A percentile compares a stretch with the other conserved stretches of the same genome.
phyloP scores from a whole-genome alignment of 1,284 basidiomycete species.

The Inonotus hispidus region DNA sequence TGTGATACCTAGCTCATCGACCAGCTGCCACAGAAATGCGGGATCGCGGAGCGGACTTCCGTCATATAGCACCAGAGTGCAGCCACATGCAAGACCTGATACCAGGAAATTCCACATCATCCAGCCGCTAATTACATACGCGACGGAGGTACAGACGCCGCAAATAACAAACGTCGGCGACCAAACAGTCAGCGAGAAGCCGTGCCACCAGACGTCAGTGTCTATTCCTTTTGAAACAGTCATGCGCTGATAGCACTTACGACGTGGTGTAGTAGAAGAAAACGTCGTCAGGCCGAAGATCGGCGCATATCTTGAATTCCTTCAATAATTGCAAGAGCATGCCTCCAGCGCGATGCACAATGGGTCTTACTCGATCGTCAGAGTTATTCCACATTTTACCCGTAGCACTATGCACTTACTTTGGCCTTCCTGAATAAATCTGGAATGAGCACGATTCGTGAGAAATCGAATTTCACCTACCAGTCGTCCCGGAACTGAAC shows the following conservation, averaged over 20 bases:
- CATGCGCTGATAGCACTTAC: conserved; percentile 46
- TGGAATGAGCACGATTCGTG: neutral
- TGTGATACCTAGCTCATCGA: conserved; percentile 69
- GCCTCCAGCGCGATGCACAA: conserved; percentile 82
- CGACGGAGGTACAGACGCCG: neutral
- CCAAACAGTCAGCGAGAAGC: too few relatives aligned
- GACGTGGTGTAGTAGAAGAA: conserved; percentile 89
- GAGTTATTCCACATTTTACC: neutral
- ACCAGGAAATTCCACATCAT: conserved; percentile 87
- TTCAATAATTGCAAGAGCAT: conserved; percentile 83
- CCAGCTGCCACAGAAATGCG: conserved; percentile 66
- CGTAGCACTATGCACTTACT: conserved; percentile 27
- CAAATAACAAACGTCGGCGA: neutral
- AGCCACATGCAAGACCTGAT: conserved; percentile 64
- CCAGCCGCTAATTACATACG: conserved; percentile 52
- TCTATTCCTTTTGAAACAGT: too few relatives aligned
- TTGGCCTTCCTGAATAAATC: conserved; percentile 30
- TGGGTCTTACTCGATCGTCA: conserved; percentile 45
- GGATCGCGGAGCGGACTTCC: conserved; percentile 77
- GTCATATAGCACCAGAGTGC: conserved; percentile 78
- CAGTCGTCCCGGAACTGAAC: conserved; percentile 84
- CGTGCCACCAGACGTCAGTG: neutral
- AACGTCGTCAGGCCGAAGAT: conserved; percentile 64
- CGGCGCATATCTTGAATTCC: conserved; percentile 75
- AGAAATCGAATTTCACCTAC: conserved; percentile 29